phyloP scores from a whole-genome alignment of 495 filamentous ascomycete species.

The Hypoxylon trugodes region DNA sequence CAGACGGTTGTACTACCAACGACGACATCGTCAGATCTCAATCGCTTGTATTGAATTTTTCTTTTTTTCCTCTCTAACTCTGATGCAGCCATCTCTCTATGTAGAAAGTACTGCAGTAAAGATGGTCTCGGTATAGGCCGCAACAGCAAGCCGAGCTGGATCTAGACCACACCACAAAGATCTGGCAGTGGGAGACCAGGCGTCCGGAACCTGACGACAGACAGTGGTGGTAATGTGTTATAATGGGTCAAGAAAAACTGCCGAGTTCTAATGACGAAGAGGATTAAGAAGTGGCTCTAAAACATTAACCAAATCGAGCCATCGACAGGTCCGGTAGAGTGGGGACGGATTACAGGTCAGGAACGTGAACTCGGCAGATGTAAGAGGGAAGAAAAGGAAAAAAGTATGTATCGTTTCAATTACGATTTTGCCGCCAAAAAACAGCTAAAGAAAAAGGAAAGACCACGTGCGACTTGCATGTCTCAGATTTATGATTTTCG shows the following conservation, averaged over 20 bases:
- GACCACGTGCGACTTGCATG: conserved; percentile 30
- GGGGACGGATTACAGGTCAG: conserved; percentile 27
- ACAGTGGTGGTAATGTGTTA: conserved; percentile 3
- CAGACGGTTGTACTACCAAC: conserved; percentile 6
- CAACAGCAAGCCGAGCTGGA: conserved; percentile 21
- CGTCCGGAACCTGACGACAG: conserved; percentile 14
- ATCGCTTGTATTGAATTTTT: conserved; percentile 6
- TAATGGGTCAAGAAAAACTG: conserved; percentile 32
- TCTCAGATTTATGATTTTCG: conserved; percentile 1
- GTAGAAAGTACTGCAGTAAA: conserved; percentile 19
- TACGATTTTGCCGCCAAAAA: conserved; percentile 36
- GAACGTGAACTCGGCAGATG: conserved; percentile 36
- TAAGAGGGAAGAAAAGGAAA: too few species aligned
- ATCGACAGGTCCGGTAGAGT: conserved; percentile 23
- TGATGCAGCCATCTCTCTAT: conserved; percentile 6
- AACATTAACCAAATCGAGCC: conserved; percentile 36
- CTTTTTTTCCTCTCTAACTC: too few species aligned
- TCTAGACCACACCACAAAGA: conserved; percentile 29
- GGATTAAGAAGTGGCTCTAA: conserved; percentile 21
- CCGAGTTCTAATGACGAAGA: conserved; percentile 39
- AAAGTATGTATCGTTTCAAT: neutral
- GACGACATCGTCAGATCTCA: conserved; percentile 6
- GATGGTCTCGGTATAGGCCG: conserved; percentile 13
- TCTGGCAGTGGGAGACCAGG: conserved; percentile 29
- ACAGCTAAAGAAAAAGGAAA: neutral